Base-by-base conservation (phyloP, 345 rosid genomes). In the Bruguiera sexangula region DNA sequence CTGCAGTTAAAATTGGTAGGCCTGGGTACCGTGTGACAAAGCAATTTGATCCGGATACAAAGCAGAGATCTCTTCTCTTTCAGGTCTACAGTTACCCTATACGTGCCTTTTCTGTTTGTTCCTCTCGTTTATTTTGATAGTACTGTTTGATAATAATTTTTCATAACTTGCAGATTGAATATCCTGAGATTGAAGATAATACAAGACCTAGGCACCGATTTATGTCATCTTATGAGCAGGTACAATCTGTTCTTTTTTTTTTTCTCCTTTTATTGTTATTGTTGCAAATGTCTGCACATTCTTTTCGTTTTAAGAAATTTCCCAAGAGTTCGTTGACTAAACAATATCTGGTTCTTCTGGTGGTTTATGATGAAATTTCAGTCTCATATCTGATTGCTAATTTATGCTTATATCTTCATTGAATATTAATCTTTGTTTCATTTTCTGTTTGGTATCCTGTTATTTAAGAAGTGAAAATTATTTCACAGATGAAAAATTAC, bases 191-290 rank as follows among this genome's bases (percentile, higher is more conserved):
- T 75, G 99, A 90, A 76, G 99, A 92, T 73, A 84, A 85, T 68
- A 34, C 85, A 43, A 95, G 82, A 83, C 99, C 98, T 16, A 86
- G 93, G 69, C 97, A 90, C 66, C 88, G 98, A 61, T 92, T 95
- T 76, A 95, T 95, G 99, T 95, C 99, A 39, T 86, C 99, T 48
- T 89, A 70, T 82, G 97, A 95, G 85, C 98, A 94, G 97, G 98
- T 87, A 67, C 30, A 9, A 51, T 21, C 16, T 65, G 15, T n/a
- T 20, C 46, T 24, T 8, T 6, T 7, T 50, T 34, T 1, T 8
- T 8, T 59, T 13, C 26, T 20, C 53, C 26, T 7, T 18, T 27
- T 58, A 32, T 24, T n/a, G 60, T n/a, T 56, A 15, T 24, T 39
- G n/a, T 24, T 21, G 15, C 46, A 39, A 43, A 43, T 13, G 18